Base-by-base conservation (phyloP, 345 rosid species). In the Lenwebbia sp. region DNA sequence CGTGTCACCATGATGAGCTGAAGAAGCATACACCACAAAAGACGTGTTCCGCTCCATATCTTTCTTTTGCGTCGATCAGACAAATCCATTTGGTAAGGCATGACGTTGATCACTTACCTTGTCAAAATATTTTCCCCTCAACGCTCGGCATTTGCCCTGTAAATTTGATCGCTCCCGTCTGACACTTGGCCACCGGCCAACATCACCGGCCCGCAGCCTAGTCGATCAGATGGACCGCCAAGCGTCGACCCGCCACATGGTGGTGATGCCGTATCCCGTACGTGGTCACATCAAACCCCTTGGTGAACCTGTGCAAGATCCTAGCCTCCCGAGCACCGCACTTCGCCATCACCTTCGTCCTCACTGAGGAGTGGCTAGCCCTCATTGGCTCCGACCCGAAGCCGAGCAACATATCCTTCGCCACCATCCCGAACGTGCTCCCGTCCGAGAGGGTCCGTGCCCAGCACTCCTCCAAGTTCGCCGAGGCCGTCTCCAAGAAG, bases 331-430 rank as follows among this genome's bases (percentile, higher is more conserved):
- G 58, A 47, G 82, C 83, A 23, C 84, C 86, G 54, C 65, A 78
- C 51, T 40, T 88, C 85, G 44, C 52, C 22, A 65, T 88, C 86
- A 86, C 90, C 83, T 85, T 91, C 26, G 86, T 91, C 19, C 53
- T 88, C 78, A 91, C 90, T 6, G 84, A 91, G 53, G 92, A 91
- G 86, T 91, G 89, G 91, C 88, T 85, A 21, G 85, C 86, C 50
- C 75, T 90, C 33, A 44, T 88, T 51, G 88, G 52, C 83, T 23
- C 83, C 30, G 84, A 55, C 12, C 23, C 76, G 5, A 86, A 86
- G 78, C 89, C 86, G 7, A 78, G 55, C 44, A 87, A 82, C 75
- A 47, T 90, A 57, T 76, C 17, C 30, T 85, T 89, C 50, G 84
- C 57, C 56, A 49, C 88, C 14, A 83, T 89, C 13, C 88, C 90